Conservation (phyloP, 2,329 filamentous ascomycete species). For the Atkinsonella texensis region DNA sequence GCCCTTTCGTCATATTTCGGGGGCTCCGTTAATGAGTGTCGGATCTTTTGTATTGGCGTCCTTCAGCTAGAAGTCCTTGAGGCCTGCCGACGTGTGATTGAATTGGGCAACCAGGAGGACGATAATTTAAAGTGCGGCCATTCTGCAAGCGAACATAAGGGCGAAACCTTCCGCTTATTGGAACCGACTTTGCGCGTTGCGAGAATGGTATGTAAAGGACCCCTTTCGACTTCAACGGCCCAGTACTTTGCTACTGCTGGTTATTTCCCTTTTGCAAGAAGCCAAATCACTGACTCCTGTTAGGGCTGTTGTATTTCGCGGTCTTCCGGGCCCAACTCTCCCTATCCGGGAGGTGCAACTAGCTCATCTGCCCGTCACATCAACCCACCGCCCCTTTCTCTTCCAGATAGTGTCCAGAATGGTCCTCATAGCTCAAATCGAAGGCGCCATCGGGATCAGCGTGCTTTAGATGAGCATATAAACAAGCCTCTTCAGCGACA, state of each 20-base stretch:
- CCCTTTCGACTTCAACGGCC: too few species aligned
- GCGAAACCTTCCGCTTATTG: neutral
- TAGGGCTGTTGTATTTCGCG: slow-evolving; percentile 50
- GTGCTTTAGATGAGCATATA: slow-evolving; percentile 50
- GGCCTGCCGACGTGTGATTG: neutral
- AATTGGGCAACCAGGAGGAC: neutral
- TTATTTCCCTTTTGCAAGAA: neutral
- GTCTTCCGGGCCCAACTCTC: slow-evolving; percentile 38
- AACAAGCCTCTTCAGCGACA: slow-evolving; percentile 57
- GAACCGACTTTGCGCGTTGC: neutral
- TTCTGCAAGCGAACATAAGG: too few species aligned
- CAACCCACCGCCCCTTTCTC: slow-evolving; percentile 28
- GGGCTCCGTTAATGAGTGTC: neutral
- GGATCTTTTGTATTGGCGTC: neutral
- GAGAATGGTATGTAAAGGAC: neutral
- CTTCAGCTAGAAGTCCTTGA: neutral
- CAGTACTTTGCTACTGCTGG: too few species aligned
- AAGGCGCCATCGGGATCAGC: slow-evolving; percentile 23
- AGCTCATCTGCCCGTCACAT: slow-evolving; percentile 42
- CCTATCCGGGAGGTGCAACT: slow-evolving; percentile 36
- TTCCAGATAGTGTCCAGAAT: slow-evolving; percentile 17
- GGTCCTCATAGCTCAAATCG: slow-evolving; percentile 12
- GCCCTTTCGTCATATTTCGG: neutral
- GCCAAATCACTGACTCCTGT: neutral
- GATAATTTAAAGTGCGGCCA: neutral